Base-by-base conservation (phyloP, 192 early-diverging fungal genomes). In the Podila verticillata region DNA sequence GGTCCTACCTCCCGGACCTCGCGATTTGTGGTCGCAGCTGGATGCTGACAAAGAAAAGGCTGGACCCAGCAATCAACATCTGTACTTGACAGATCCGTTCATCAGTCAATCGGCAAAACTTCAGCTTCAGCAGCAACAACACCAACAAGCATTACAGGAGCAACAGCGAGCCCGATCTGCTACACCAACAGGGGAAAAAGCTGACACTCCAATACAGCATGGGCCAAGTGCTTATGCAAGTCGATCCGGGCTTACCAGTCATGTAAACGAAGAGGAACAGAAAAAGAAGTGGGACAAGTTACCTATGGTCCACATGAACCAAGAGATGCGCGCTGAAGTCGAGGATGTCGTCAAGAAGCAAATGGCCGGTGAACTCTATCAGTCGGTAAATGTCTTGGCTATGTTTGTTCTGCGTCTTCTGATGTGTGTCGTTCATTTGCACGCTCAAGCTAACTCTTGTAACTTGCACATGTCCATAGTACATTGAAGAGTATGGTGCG, bases 61-160 rank as follows among this genome's bases (percentile, higher is more conserved):
- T 7, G 80, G 81, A 13, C 62, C 72, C 1, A 74, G 78, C 3
- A 62, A 60, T 5, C 68, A 70, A 22, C 89, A 90, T 84, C 82
- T 88, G 26, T 97, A 93, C 79, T 74, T 88, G 0, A 81, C 84
- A 15, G 96, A 98, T 83, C 96, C 96, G 26, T 97, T 96, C 81
- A 85, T 83, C 7, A 88, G 88, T 24, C 81, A 90, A 15, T 73
- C 86, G 2, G 84, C 83, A 2, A 70, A 84, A 82, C 66, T 59
- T 60, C 66, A 67, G 61, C 30, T 74, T 54, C 44, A 84, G 39
- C 82, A 83, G 30, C 84, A 72, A 31, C 61, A 81, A 15, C 83
- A 85, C 0, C 68, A 72, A 20, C 83, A 84, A 31, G 65, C 51
- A 24, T 71, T 85, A 6, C 83, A 84, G 44, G 72, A 72, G 44